phyloP scores from a whole-genome alignment of 805 yeast genomes.

The Clavispora carvajalis region DNA sequence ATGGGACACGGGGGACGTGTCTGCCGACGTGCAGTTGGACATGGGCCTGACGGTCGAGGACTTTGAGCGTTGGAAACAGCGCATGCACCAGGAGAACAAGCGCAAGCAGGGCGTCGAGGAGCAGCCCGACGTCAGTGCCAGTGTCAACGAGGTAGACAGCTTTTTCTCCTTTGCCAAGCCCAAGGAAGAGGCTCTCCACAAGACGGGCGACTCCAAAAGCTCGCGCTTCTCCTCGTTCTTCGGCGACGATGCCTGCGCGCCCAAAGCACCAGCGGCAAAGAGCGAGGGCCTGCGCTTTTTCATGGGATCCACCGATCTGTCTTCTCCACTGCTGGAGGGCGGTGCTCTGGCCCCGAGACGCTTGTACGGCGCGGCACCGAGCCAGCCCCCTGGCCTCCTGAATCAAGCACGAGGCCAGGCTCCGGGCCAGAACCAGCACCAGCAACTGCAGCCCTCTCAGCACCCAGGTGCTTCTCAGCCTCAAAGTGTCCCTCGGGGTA shows the following conservation, averaged over 20 bases:
- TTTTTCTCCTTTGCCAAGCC: constrained; percentile 39
- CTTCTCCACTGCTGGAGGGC: background rate
- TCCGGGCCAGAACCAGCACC: background rate
- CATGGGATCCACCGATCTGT: background rate
- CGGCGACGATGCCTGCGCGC: background rate
- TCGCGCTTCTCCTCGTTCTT: constrained; percentile 36
- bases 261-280: background rate
- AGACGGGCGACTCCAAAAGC: constrained; percentile 21
- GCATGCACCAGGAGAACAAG: constrained; percentile 47
- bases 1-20: constrained; percentile 31
- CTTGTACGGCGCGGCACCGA: background rate
- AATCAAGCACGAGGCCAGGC: too few species aligned
- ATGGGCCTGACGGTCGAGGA: constrained; percentile 53
- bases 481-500: background rate
- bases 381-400: background rate
- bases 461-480: too few species aligned
- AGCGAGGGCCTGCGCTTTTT: background rate
- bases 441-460: background rate
- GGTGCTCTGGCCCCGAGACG: background rate
- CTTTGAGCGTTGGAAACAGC: constrained; percentile 55
- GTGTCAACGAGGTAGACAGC: constrained; percentile 37
- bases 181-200: constrained; percentile 12
- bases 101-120: constrained; percentile 39
- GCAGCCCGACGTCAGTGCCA: constrained; percentile 7
- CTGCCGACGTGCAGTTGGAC: constrained; percentile 20